phyloP scores from a whole-genome alignment of 2,329 filamentous ascomycete genomes.

The Aspergillus costaricaensis region DNA sequence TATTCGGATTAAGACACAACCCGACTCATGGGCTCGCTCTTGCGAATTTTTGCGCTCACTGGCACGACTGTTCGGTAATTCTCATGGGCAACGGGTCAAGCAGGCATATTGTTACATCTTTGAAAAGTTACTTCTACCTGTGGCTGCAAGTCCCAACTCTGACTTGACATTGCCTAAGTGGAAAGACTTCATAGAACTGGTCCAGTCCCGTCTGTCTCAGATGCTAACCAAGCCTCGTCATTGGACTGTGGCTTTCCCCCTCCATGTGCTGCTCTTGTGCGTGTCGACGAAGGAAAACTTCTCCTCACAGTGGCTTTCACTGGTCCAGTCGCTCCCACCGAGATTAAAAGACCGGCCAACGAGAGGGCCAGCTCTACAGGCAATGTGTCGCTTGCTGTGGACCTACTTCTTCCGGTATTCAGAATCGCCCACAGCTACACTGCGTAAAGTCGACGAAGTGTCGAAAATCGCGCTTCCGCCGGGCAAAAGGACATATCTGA shows the following conservation, averaged over 20 bases:
- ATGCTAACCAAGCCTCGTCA: constrained; percentile 91
- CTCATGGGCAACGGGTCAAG: constrained; percentile 87
- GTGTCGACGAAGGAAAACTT: constrained; percentile 84
- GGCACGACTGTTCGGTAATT: constrained; percentile 77
- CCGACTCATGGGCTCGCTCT: constrained; percentile 76
- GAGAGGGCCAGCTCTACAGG: constrained; percentile 78
- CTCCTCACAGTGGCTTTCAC: constrained; percentile 79
- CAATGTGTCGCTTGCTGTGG: constrained; percentile 88
- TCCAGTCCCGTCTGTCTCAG: constrained; percentile 76
- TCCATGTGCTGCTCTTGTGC: constrained; percentile 84
- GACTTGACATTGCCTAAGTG: constrained; percentile 82
- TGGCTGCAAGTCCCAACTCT: constrained; percentile 76
- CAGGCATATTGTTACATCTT: constrained; percentile 92
- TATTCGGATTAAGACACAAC: constrained; percentile 72
- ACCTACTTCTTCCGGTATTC: constrained; percentile 85
- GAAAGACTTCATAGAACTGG: constrained; percentile 77
- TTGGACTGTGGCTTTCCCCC: constrained; percentile 84
- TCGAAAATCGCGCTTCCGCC: constrained; percentile 79
- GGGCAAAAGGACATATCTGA: constrained; percentile 76
- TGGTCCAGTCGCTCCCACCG: constrained; percentile 74
- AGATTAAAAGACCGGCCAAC: constrained; percentile 82
- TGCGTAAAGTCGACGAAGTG: constrained; percentile 85
- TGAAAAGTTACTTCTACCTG: constrained; percentile 79
- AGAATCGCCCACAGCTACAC: constrained; percentile 67
- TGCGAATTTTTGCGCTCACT: constrained; percentile 86